Evolutionary conservation across 108 stramenopile species (phyloP).

Genomic region (Nitzschia sp.): DNA sequence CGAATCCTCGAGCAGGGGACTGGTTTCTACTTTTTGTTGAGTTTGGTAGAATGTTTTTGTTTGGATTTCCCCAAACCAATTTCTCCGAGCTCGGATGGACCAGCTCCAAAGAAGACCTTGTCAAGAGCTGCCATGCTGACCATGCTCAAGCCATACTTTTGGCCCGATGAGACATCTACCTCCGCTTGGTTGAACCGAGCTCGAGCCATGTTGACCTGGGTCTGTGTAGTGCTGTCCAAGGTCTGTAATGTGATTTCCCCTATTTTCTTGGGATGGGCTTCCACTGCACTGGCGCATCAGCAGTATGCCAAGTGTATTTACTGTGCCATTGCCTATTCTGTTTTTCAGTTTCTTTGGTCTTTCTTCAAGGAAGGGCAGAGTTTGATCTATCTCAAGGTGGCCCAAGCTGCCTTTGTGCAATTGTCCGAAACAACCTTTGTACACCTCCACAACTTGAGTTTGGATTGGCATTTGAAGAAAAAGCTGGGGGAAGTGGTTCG

Average conservation of each 20-base stretch:
- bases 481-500: slow-evolving; percentile 93
- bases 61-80: slow-evolving; percentile 31
- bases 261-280: slow-evolving; percentile 84
- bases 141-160: slow-evolving; percentile 91
- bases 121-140: slow-evolving; percentile 55
- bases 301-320: slow-evolving; percentile 58
- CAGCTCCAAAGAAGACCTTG: slow-evolving; percentile 33
- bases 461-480: slow-evolving; percentile 95
- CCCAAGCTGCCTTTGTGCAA: slow-evolving; percentile 95
- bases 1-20: background rate
- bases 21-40: slow-evolving; percentile 35
- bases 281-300: slow-evolving; percentile 77
- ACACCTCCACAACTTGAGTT: slow-evolving; percentile 86
- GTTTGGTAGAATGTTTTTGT: slow-evolving; percentile 51
- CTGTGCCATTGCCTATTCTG: slow-evolving; percentile 58
- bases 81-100: slow-evolving; percentile 1
- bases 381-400: slow-evolving; percentile 92
- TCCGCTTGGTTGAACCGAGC: slow-evolving; percentile 81
- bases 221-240: slow-evolving; percentile 85
- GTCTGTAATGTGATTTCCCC: slow-evolving; percentile 78
- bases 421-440: slow-evolving; percentile 83
- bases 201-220: slow-evolving; percentile 89
- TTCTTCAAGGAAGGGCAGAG: slow-evolving; percentile 88
- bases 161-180: slow-evolving; percentile 82
- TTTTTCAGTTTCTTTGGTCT: slow-evolving; percentile 63